These are phyloP conservation scores for Chenopodium formosanum DNA, from an alignment of 148 eudicot genomes.

Conservation along the genomic window DNA sequence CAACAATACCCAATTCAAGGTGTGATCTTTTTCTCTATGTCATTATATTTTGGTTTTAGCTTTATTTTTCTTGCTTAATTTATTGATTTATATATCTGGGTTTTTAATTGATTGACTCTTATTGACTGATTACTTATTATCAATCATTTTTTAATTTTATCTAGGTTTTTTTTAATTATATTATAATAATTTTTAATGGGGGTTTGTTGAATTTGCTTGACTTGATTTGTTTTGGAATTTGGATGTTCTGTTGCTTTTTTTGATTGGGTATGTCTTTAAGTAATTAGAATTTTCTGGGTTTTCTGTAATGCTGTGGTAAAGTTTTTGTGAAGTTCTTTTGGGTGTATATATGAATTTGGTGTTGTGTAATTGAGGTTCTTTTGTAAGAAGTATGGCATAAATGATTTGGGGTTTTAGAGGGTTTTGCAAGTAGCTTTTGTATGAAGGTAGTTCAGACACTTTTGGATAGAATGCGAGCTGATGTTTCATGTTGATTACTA, in stretches of 20 bases:
- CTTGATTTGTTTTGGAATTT: neutral
- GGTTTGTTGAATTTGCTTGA: neutral
- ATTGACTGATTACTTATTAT: constrained; percentile 12
- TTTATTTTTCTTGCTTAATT: constrained; percentile 1
- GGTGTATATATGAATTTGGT: neutral
- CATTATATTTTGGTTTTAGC: neutral
- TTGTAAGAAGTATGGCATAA: neutral
- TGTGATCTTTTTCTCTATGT: neutral
- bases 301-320: neutral
- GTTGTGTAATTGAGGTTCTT: neutral
- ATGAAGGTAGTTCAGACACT: neutral
- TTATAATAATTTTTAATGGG: neutral
- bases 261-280: neutral
- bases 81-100: constrained; percentile 6
- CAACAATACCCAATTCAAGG: constrained; percentile 18
- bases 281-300: neutral
- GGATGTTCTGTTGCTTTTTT: neutral
- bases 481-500: constrained; percentile 1
- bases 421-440: neutral
- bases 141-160: neutral
- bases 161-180: neutral
- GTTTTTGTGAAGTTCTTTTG: neutral
- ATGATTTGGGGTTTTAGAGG: neutral
- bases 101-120: constrained; percentile 23
- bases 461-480: neutral